Evolutionary conservation across 495 filamentous ascomycete genomes (phyloP).

Genomic region (Clavariopsis aquatica): DNA sequence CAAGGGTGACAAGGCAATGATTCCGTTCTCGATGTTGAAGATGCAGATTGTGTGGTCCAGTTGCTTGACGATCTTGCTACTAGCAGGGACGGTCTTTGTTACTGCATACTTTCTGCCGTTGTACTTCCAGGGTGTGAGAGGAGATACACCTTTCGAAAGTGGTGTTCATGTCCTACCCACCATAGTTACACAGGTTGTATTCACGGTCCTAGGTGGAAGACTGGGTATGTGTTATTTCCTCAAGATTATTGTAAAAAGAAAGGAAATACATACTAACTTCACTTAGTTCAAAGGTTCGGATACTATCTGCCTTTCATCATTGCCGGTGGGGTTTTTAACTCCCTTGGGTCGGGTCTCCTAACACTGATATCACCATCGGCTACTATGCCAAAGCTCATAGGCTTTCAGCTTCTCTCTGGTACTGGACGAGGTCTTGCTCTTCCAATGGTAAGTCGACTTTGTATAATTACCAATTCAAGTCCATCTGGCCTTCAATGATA

Average conservation of each 20-base stretch:
- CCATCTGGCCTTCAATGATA: not conserved
- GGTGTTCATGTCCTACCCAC: constrained; percentile 29
- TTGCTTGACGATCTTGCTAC: not conserved
- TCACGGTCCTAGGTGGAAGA: constrained; percentile 1
- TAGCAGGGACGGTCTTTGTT: not conserved
- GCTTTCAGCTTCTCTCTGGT: not conserved
- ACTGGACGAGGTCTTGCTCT: not conserved
- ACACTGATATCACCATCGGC: not conserved
- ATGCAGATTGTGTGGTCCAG: constrained; percentile 7
- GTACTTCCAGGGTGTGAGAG: constrained; percentile 48
- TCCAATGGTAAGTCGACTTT: not conserved
- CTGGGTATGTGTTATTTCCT: constrained; percentile 15
- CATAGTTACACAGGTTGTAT: constrained; percentile 7
- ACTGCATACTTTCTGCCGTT: constrained; percentile 43
- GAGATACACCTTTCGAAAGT: constrained; percentile 37
- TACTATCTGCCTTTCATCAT: not conserved
- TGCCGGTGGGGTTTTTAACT: not conserved
- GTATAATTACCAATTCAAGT: not conserved
- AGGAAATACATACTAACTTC: not conserved
- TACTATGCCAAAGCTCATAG: not conserved
- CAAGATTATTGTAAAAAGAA: constrained; percentile 4
- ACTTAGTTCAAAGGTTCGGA: not conserved
- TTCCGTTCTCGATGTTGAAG: constrained; percentile 46
- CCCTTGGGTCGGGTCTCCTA: not conserved
- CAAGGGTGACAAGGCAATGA: constrained; percentile 55